phyloP scores from a whole-genome alignment of 495 filamentous ascomycete genomes.

The Staphylotrichum longicolle region DNA sequence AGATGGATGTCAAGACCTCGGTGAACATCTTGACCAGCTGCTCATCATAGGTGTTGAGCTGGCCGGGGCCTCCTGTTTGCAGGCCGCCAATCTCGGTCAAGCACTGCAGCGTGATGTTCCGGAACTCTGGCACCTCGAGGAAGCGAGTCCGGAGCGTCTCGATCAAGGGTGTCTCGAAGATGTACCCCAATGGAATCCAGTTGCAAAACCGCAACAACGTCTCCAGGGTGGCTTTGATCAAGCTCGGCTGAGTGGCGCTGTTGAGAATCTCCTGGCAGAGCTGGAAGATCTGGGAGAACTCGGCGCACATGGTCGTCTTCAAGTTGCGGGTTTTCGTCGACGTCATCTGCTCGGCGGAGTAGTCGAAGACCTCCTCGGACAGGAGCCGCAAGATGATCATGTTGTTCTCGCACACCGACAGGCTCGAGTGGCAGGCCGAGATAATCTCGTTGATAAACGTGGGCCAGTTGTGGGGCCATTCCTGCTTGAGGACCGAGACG shows the following conservation, averaged over 20 bases:
- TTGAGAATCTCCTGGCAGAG: conserved; percentile 91
- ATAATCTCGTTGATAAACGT: conserved; percentile 99
- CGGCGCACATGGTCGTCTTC: conserved; percentile 96
- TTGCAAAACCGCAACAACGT: conserved; percentile 94
- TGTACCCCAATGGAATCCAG: conserved; percentile 97
- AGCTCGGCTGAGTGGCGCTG: conserved; percentile 79
- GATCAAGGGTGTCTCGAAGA: conserved; percentile 96
- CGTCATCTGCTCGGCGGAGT: conserved; percentile 97
- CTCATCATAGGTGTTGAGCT: conserved; percentile 79
- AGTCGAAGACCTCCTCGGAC: conserved; percentile 98
- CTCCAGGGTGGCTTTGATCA: conserved; percentile 91
- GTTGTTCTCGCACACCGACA: conserved; percentile 99
- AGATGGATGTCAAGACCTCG: conserved; percentile 82
- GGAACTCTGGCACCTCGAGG: conserved; percentile 85
- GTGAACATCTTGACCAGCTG: conserved; percentile 97
- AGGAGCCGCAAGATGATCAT: conserved; percentile 96
- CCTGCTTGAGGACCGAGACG: conserved; percentile 96
- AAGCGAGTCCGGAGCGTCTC: conserved; percentile 89
- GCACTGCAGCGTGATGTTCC: conserved; percentile 94
- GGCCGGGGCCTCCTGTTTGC: conserved; percentile 63
- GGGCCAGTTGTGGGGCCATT: conserved; percentile 99
- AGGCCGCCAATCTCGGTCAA: conserved; percentile 95
- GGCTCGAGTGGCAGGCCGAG: conserved; percentile 85
- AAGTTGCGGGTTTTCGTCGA: conserved; percentile 91
- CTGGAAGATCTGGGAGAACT: conserved; percentile 96